Percentiles rank a stretch among this genome's conserved stretches.
Conservation (phyloP, 1,284 basidiomycete genomes). For the Paramarasmius palmivorus region DNA sequence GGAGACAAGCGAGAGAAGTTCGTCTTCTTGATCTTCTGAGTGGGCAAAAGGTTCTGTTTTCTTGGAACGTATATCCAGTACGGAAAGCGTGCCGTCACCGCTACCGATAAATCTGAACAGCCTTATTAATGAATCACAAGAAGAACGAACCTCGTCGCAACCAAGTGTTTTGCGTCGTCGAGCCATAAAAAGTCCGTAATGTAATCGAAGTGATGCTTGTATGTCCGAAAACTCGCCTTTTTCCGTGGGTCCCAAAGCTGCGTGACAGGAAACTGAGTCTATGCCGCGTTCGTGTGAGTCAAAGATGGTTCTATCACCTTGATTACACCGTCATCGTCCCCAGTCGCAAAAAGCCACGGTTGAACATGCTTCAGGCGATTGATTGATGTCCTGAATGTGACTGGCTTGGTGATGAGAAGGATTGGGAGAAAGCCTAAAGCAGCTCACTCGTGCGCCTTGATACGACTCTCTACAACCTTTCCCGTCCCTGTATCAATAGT, state of each 20-base stretch:
- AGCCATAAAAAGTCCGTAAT: constrained; percentile 93
- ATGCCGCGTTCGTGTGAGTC: constrained; percentile 7
- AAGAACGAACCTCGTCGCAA: constrained; percentile 74
- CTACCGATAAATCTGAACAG: constrained; percentile 38
- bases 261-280: constrained; percentile 7
- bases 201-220: constrained; percentile 93
- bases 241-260: constrained; percentile 90
- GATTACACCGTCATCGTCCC: constrained; percentile 93
- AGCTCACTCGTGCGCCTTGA: constrained; percentile 80
- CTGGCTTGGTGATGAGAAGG: constrained; percentile 30
- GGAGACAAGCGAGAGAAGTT: constrained; percentile 81
- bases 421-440: constrained; percentile 11
- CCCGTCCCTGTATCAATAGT: constrained; percentile 72
- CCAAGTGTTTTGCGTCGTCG: constrained; percentile 81
- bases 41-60: constrained; percentile 74
- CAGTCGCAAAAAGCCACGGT: constrained; percentile 76
- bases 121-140: constrained; percentile 3
- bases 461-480: constrained; percentile 58
- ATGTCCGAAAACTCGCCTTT: constrained; percentile 61
- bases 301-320: constrained; percentile 52
- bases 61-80: constrained; percentile 84
- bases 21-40: constrained; percentile 96
- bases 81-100: constrained; percentile 89
- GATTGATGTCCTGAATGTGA: constrained; percentile 67
- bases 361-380: constrained; percentile 78